Percentiles rank a stretch among this genome's conserved stretches.
Evolutionary conservation across 164 flowering plant genomes (phyloP).

Genomic region (Magnolia kwangsiensis): DNA sequence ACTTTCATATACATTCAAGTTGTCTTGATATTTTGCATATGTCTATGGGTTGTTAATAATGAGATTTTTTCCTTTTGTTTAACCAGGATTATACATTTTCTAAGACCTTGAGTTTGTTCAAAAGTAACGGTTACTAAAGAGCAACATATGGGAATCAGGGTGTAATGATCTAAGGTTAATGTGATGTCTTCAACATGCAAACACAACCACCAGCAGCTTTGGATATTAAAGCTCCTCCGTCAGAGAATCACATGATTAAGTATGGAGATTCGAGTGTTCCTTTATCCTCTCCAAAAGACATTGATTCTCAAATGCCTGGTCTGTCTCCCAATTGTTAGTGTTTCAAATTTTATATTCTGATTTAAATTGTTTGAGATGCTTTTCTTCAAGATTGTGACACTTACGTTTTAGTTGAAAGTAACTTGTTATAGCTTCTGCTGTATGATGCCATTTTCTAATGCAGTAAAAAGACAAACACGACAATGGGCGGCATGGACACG

Average conservation of each 20-base stretch:
- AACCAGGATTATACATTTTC: neutral
- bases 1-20: too few species aligned
- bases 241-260: constrained; percentile 10
- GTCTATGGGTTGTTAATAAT: too few species aligned
- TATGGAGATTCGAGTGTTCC: constrained; percentile 21
- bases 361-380: neutral
- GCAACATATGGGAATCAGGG: neutral
- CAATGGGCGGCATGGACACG: constrained; percentile 99
- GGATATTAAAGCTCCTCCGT: constrained; percentile 13
- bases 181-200: constrained; percentile 11
- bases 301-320: constrained; percentile 26
- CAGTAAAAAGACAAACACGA: constrained; percentile 76
- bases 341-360: neutral
- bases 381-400: neutral
- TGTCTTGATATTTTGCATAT: too few species aligned
- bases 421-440: neutral
- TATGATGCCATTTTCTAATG: constrained; percentile 12
- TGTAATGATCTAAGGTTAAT: neutral
- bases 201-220: constrained; percentile 12
- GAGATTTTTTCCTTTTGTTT: too few species aligned
- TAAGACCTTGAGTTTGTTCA: neutral
- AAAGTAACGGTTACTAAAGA: neutral
- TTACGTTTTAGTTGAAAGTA: neutral
- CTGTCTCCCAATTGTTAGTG: constrained; percentile 1
- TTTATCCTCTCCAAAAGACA: constrained; percentile 10